Percentiles rank a stretch among this genome's conserved stretches.
Evolutionary conservation across 768 basidiomycete genomes (phyloP).

Genomic region (Terana coerulea): DNA sequence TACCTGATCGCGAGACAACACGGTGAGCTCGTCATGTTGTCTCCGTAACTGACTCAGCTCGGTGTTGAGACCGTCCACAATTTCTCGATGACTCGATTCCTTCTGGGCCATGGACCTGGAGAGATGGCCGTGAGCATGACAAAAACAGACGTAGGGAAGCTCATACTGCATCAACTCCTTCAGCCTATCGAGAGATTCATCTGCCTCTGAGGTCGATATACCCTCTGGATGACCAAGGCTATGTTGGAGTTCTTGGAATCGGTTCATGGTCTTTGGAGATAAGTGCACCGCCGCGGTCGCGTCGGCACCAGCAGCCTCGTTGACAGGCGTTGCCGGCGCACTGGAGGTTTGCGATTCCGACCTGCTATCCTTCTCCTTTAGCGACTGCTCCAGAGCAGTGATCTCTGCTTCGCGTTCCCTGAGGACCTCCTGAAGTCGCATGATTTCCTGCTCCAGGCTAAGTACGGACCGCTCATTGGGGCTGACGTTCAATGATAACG

Average conservation of each 20-base stretch:
- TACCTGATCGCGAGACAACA: slow-evolving; percentile 84
- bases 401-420: slow-evolving; percentile 94
- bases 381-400: slow-evolving; percentile 54
- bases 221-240: slow-evolving; percentile 46
- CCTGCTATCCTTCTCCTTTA: slow-evolving; percentile 36
- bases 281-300: slow-evolving; percentile 34
- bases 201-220: slow-evolving; percentile 38
- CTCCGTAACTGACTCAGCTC: slow-evolving; percentile 68
- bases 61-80: slow-evolving; percentile 65
- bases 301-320: slow-evolving; percentile 10
- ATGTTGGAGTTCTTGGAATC: slow-evolving; percentile 71
- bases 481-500: slow-evolving; percentile 44
- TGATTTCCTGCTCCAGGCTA: slow-evolving; percentile 92
- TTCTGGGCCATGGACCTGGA: slow-evolving; percentile 95
- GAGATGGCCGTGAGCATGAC: slow-evolving; percentile 10
- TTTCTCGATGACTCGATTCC: slow-evolving; percentile 83
- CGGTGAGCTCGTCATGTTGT: slow-evolving; percentile 77
- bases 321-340: slow-evolving; percentile 11
- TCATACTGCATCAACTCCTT: slow-evolving; percentile 92
- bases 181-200: slow-evolving; percentile 73
- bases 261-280: slow-evolving; percentile 69
- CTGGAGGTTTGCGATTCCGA: slow-evolving; percentile 8
- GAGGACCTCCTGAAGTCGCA: slow-evolving; percentile 90
- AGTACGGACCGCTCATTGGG: slow-evolving; percentile 69
- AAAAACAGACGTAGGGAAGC: background rate